Base-by-base conservation (phyloP, 225 moss, liverwort and hornwort genomes). In the Sphagnum contortum region DNA sequence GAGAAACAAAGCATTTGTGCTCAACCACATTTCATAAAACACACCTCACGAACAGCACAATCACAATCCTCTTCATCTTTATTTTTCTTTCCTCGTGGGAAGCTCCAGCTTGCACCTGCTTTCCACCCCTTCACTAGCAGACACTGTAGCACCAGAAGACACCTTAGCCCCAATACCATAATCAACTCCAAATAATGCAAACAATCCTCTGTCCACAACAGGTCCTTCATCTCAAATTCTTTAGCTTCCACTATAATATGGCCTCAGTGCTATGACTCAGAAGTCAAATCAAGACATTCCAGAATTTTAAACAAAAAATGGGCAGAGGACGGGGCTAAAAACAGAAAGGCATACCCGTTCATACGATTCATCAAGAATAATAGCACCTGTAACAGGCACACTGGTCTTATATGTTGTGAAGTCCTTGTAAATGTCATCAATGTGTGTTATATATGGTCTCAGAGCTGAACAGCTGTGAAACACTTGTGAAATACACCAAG, bases 101-200 rank as follows among this genome's bases (percentile, higher is more conserved):
- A 98, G 57, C 90, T 92, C 96, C 96, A 98, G 76, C 92, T 92
- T 50, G 96, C 93, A 44, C 96, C 96, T 44, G 96, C 85, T 63
- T 98, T 98, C 96, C 96, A 98, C 5, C 96, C 96, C 71, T 98
- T 98, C 49, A 98, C 93, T 50, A 98, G 66, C 80, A 98, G 57
- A 72, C 98, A 92, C 75, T 85, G 85, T 49, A 44, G 29, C 44
- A 49, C 5, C 62, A 63, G 12, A 71, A 45, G 6, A 29, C 2
- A 69, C 49, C 29, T 69, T 9, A 9, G 6, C 45, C 45, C 12
- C 44, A 51, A 60, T 60, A 6, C 59, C 59, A 60, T 1, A 29
- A 29, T 29, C 29, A 29, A 29, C 29, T 29, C 29, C 29, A 29
- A 29, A 29, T 29, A 29, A 29, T 29, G 29, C 29, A 29, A 29